phyloP scores from a whole-genome alignment of 768 basidiomycete genomes.

The Amanita thiersii region DNA sequence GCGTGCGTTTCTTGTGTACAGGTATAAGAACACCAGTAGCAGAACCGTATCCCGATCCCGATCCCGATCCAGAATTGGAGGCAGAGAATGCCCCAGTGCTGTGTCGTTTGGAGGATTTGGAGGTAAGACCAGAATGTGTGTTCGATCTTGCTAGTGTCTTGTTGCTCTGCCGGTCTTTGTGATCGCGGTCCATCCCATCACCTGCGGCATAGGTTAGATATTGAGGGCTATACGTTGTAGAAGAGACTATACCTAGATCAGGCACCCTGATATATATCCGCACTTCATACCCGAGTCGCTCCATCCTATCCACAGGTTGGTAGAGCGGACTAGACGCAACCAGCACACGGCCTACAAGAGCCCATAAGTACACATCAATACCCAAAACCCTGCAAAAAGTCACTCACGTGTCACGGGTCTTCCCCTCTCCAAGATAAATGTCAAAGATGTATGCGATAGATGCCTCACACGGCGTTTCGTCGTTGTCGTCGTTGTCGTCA shows the following conservation, averaged over 20 bases:
- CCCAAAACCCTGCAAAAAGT: not conserved
- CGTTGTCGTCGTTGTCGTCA: conserved; percentile 8
- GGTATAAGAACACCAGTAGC: not conserved
- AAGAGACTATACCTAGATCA: conserved; percentile 34
- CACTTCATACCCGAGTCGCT: conserved; percentile 69
- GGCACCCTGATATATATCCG: conserved; percentile 65
- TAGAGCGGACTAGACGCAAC: conserved; percentile 80
- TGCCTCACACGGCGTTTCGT: conserved; percentile 21
- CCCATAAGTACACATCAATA: not conserved
- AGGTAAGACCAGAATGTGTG: conserved; percentile 1
- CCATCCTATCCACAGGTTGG: conserved; percentile 69
- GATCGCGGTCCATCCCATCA: conserved; percentile 49
- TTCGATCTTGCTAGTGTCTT: conserved; percentile 10
- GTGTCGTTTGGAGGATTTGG: conserved; percentile 6
- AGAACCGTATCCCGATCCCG: not conserved
- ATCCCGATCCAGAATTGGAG: not conserved
- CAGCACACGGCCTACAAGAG: conserved; percentile 45
- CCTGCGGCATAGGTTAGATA: conserved; percentile 17
- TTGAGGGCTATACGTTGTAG: not conserved
- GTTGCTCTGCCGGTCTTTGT: conserved; percentile 17
- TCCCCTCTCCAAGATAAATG: conserved; percentile 76
- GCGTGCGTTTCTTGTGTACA: not conserved
- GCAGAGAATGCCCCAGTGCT: not conserved
- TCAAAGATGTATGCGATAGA: conserved; percentile 71
- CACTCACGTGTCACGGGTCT: conserved; percentile 54